phyloP scores from a whole-genome alignment of 2,329 filamentous ascomycete genomes.

The Lojkania enalia region DNA sequence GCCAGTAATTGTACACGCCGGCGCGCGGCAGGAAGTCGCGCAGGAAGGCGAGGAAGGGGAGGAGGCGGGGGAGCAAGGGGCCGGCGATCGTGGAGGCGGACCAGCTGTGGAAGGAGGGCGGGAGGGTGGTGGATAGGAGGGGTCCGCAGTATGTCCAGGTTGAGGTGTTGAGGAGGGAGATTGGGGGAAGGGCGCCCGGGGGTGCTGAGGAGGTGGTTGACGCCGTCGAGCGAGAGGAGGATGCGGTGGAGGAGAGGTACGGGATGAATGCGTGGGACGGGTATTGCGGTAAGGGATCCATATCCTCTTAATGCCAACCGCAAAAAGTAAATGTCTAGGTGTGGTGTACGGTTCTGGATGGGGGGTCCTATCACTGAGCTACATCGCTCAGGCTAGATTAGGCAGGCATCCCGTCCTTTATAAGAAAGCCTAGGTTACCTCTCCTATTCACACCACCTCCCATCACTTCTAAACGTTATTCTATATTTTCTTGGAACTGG shows the following conservation, averaged over 20 bases:
- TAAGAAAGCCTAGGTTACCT: too few relatives aligned
- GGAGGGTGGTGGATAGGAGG: slow-evolving; percentile 19
- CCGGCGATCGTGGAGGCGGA: slow-evolving; percentile 38
- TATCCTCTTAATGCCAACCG: too few relatives aligned
- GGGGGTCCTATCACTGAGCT: too few relatives aligned
- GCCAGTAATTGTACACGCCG: slow-evolving; percentile 50
- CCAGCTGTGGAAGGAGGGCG: slow-evolving; percentile 44
- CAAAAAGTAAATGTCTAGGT: too few relatives aligned
- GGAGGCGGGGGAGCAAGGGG: slow-evolving; percentile 40
- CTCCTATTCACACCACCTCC: too few relatives aligned
- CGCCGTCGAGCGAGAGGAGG: not conserved
- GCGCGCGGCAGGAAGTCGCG: slow-evolving; percentile 44
- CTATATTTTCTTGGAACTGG: too few relatives aligned
- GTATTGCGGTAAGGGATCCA: slow-evolving; percentile 19
- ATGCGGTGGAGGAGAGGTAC: slow-evolving; percentile 3
- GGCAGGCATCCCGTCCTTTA: too few relatives aligned
- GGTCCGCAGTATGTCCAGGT: slow-evolving; percentile 33
- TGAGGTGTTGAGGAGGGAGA: slow-evolving; percentile 22
- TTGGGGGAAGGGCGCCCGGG: slow-evolving; percentile 2
- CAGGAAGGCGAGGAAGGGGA: slow-evolving; percentile 48
- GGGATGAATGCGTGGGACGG: slow-evolving; percentile 19
- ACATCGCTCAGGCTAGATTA: too few relatives aligned
- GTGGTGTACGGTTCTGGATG: too few relatives aligned
- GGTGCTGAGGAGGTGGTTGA: not conserved
- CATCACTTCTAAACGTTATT: too few relatives aligned